phyloP scores from a whole-genome alignment of 495 filamentous ascomycete genomes.

The Penicillium soppii region DNA sequence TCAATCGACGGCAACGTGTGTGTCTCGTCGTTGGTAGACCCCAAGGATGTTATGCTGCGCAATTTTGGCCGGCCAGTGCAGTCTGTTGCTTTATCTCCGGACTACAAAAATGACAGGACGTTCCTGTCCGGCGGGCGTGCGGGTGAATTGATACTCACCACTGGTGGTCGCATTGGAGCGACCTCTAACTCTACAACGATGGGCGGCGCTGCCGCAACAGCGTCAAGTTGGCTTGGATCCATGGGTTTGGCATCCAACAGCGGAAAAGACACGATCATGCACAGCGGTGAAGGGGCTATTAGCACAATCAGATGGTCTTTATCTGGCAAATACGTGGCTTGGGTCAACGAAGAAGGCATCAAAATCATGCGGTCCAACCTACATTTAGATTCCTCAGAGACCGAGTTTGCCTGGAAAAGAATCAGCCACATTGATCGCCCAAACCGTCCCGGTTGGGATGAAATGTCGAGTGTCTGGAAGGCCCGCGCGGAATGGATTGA shows the following conservation, averaged over 20 bases:
- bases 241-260: constrained; percentile 74
- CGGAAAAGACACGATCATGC: constrained; percentile 84
- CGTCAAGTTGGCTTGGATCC: constrained; percentile 87
- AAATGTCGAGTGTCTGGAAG: constrained; percentile 94
- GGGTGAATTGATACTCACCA: constrained; percentile 86
- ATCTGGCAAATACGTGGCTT: constrained; percentile 85
- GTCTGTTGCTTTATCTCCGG: constrained; percentile 85
- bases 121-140: constrained; percentile 90
- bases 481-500: constrained; percentile 90
- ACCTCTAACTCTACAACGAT: constrained; percentile 79
- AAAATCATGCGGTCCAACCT: constrained; percentile 95
- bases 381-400: constrained; percentile 71
- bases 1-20: constrained; percentile 97
- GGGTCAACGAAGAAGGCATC: constrained; percentile 94
- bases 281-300: constrained; percentile 90
- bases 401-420: constrained; percentile 90
- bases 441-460: constrained; percentile 78
- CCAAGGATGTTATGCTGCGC: constrained; percentile 79
- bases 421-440: constrained; percentile 88
- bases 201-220: constrained; percentile 72
- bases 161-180: constrained; percentile 72
- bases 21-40: constrained; percentile 74
- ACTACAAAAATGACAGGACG: constrained; percentile 81
- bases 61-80: constrained; percentile 94
- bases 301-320: constrained; percentile 89